These are phyloP conservation scores for Neurospora sp. DNA, from an alignment of 495 filamentous ascomycete genomes.

Conservation along the genomic window DNA sequence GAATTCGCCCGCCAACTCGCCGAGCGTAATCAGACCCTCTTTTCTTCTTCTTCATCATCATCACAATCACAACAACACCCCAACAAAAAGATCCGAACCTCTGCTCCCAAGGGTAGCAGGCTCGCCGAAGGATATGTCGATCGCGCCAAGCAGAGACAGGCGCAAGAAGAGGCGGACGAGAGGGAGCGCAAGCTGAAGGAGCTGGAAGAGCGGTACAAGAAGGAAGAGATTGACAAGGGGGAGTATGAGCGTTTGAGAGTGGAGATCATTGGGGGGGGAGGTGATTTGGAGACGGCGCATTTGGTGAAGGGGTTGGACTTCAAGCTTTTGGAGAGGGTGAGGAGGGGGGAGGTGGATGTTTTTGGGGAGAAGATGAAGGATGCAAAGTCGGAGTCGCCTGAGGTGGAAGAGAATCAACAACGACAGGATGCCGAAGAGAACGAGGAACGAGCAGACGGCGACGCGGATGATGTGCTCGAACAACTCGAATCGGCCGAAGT, in stretches of 20 bases:
- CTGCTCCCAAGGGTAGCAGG: slow-evolving; percentile 75
- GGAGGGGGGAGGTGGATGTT: slow-evolving; percentile 60
- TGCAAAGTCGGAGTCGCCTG: slow-evolving; percentile 2
- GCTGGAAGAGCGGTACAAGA: slow-evolving; percentile 72
- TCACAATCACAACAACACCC: slow-evolving; percentile 23
- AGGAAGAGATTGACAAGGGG: slow-evolving; percentile 65
- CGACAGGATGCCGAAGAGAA: slow-evolving; percentile 14
- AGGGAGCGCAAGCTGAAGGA: slow-evolving; percentile 57
- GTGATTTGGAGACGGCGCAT: slow-evolving; percentile 69
- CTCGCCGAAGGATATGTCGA: slow-evolving; percentile 75
- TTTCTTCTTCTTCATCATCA: background rate
- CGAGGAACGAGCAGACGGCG: slow-evolving; percentile 23
- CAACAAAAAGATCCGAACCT: slow-evolving; percentile 65
- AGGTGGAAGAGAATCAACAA: slow-evolving; percentile 10
- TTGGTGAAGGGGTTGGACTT: slow-evolving; percentile 88
- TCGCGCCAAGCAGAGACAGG: slow-evolving; percentile 50
- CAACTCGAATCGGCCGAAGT: slow-evolving; percentile 55
- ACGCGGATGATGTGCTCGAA: slow-evolving; percentile 73
- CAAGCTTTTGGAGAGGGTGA: slow-evolving; percentile 63
- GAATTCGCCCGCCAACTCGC: slow-evolving; percentile 83
- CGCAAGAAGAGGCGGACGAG: slow-evolving; percentile 50
- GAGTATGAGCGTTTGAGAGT: slow-evolving; percentile 62
- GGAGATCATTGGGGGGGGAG: slow-evolving; percentile 60
- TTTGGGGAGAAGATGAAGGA: slow-evolving; percentile 23
- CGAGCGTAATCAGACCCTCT: slow-evolving; percentile 50